Evolutionary conservation across 371 early-diverging fungal species (phyloP).

Genomic region (Lichtheimia corymbifera): DNA sequence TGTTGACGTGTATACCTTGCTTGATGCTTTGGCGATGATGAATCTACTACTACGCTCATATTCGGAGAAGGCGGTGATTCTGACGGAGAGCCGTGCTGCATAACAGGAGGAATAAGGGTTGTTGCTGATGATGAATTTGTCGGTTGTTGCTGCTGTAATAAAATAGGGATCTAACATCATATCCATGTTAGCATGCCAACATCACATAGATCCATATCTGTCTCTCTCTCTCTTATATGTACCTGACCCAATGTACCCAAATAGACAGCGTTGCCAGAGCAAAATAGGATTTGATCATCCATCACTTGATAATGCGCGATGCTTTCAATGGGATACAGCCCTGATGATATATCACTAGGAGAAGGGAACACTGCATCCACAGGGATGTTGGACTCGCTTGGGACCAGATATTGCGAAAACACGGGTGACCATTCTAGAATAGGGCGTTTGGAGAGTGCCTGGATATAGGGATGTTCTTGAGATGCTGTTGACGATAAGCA

Average conservation of each 20-base stretch:
- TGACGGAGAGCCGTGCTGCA: background rate
- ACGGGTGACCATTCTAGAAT: slow-evolving; percentile 10
- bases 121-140: too few species aligned
- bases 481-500: background rate
- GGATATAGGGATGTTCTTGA: slow-evolving; percentile 11
- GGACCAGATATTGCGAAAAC: slow-evolving; percentile 18
- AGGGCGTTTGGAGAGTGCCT: slow-evolving; percentile 6
- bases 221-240: background rate
- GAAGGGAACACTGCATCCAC: background rate
- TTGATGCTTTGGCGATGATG: slow-evolving; percentile 1
- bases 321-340: slow-evolving; percentile 16
- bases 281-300: slow-evolving; percentile 15
- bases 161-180: background rate
- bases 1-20: background rate
- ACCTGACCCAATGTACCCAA: slow-evolving; percentile 18
- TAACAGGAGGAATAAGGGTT: background rate
- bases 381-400: background rate
- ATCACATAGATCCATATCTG: background rate
- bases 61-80: slow-evolving; percentile 8
- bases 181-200: background rate
- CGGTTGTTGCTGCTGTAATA: background rate
- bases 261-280: slow-evolving; percentile 13
- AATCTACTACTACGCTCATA: background rate
- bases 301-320: slow-evolving; percentile 16
- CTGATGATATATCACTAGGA: slow-evolving; percentile 9